Evolutionary conservation across 1,284 basidiomycete genomes (phyloP).

Genomic region (Pyrrhoderma lamaoense): DNA sequence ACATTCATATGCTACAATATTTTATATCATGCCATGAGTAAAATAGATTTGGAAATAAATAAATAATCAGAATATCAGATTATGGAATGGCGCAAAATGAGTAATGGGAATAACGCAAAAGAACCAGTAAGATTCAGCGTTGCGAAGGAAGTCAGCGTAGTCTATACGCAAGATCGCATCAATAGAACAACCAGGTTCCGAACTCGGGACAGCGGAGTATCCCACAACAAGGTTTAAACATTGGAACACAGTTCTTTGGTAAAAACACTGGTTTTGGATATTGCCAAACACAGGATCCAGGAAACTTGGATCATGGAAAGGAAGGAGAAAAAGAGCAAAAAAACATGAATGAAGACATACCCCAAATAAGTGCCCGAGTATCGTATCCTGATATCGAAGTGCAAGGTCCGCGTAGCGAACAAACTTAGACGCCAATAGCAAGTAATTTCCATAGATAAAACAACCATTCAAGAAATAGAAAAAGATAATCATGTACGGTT

Average conservation of each 20-base stretch:
- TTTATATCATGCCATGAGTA: too few species aligned
- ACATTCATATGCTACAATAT: conserved; percentile 60
- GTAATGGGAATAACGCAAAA: too few species aligned
- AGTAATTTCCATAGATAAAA: too few species aligned
- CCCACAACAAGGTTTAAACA: too few species aligned
- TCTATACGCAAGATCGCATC: not conserved
- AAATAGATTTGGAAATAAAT: too few species aligned
- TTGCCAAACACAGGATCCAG: too few species aligned
- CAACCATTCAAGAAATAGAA: not conserved
- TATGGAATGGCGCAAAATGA: too few species aligned
- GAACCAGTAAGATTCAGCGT: not conserved
- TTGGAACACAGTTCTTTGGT: too few species aligned
- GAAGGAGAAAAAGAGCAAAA: not conserved
- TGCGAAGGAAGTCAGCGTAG: conserved; percentile 2
- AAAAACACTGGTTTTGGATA: too few species aligned
- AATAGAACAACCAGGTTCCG: conserved; percentile 2
- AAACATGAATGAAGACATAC: conserved; percentile 35
- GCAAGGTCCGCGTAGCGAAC: conserved; percentile 78
- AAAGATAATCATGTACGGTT: not conserved
- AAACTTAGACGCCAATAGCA: conserved; percentile 39
- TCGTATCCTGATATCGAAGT: conserved; percentile 83
- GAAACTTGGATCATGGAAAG: too few species aligned
- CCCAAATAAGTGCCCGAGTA: conserved; percentile 85
- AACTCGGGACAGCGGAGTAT: not conserved
- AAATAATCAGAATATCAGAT: too few species aligned